phyloP scores from a whole-genome alignment of 352 stramenopile species.

The Halophytophthora polymorphica region DNA sequence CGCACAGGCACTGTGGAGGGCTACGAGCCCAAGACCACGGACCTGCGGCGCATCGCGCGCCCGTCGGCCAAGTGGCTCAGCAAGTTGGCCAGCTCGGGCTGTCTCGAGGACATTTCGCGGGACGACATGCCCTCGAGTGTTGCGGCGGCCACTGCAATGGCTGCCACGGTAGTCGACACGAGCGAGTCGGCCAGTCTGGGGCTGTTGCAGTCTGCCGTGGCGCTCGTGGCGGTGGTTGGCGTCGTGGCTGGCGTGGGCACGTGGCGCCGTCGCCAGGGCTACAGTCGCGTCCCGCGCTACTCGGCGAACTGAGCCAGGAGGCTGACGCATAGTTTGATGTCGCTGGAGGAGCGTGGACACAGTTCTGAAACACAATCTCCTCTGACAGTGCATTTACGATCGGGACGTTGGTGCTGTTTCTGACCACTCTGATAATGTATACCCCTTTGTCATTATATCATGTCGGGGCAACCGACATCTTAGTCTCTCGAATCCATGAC shows the following conservation, averaged over 20 bases:
- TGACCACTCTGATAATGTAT: too few relatives aligned
- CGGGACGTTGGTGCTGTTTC: too few relatives aligned
- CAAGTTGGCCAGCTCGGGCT: conserved; percentile 22
- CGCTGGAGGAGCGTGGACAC: background rate
- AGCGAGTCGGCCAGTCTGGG: too few relatives aligned
- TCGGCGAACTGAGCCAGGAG: conserved; percentile 1
- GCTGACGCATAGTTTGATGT: background rate
- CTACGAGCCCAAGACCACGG: conserved; percentile 2
- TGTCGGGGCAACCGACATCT: too few relatives aligned
- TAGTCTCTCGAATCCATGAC: too few relatives aligned
- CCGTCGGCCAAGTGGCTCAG: conserved; percentile 25
- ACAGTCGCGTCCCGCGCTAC: conserved; percentile 10
- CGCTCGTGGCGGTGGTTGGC: conserved; percentile 3
- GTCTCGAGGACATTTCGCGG: conserved; percentile 10
- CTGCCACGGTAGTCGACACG: too few relatives aligned
- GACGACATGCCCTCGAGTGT: conserved; percentile 1
- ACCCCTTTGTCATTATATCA: too few relatives aligned
- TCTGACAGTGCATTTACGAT: too few relatives aligned
- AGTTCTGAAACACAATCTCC: background rate
- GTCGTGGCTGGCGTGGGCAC: conserved; percentile 3
- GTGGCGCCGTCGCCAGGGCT: conserved; percentile 17
- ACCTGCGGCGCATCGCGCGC: conserved; percentile 17
- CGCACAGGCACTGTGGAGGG: conserved; percentile 9
- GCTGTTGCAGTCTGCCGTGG: conserved; percentile 2
- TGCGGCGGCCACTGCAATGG: background rate